Percentiles rank a stretch among this genome's conserved stretches.
Conservation (phyloP, 306 rosid species). For the Vicia sativa region DNA sequence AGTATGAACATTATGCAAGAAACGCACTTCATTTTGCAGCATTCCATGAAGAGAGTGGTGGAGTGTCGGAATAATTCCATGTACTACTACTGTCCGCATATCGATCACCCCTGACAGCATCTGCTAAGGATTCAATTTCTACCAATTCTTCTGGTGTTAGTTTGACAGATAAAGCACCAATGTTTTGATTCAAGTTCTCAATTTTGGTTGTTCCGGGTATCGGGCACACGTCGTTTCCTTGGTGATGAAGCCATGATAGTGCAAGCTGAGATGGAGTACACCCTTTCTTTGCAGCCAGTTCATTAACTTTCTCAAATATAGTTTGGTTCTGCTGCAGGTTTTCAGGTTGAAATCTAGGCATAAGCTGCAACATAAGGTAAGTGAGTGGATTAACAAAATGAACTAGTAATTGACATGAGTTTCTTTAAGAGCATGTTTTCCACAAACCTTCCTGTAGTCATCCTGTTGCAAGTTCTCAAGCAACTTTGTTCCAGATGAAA, state of each 20-base stretch:
- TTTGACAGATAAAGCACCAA: constrained; percentile 61
- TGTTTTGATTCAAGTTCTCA: constrained; percentile 59
- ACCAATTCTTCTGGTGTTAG: constrained; percentile 63
- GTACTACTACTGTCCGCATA: background rate
- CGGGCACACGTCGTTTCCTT: constrained; percentile 66
- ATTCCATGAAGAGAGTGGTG: constrained; percentile 65
- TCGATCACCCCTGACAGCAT: constrained; percentile 52
- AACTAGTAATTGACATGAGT: background rate
- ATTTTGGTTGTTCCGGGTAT: constrained; percentile 84
- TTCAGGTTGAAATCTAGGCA: constrained; percentile 62
- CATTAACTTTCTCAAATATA: constrained; percentile 60
- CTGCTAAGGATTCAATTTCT: constrained; percentile 59
- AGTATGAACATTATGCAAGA: background rate
- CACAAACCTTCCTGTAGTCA: constrained; percentile 60
- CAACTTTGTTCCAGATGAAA: constrained; percentile 52
- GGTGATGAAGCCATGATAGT: constrained; percentile 73
- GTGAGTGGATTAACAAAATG: background rate
- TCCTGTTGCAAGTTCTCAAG: constrained; percentile 37
- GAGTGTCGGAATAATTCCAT: constrained; percentile 59
- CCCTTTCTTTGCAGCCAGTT: constrained; percentile 59
- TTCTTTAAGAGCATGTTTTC: background rate
- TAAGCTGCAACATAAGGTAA: constrained; percentile 30
- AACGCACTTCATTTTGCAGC: constrained; percentile 9
- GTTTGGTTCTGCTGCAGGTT: constrained; percentile 60
- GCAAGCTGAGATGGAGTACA: constrained; percentile 70